Conservation (phyloP, 2,329 filamentous ascomycete species). For the Colletotrichum sidae region DNA sequence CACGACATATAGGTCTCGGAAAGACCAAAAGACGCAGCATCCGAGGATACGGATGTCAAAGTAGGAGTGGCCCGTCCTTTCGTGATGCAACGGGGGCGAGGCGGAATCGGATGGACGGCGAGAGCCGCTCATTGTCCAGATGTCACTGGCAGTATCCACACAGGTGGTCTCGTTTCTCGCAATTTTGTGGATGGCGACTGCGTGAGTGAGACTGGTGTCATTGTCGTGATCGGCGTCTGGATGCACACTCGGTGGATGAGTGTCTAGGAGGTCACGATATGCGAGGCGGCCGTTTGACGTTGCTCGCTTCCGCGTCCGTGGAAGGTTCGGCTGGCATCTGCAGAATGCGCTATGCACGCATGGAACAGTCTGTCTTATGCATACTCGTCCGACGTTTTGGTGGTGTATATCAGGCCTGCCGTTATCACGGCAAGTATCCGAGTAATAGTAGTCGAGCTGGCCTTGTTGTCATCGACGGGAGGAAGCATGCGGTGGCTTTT, state of each 20-base stretch:
- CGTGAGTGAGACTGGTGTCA: too few species aligned
- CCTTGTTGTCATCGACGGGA: too few species aligned
- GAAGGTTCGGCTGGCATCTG: conserved; percentile 1
- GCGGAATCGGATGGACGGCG: conserved; percentile 13
- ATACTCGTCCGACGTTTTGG: too few species aligned
- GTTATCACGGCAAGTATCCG: too few species aligned
- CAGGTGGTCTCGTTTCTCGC: too few species aligned
- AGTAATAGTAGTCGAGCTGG: too few species aligned
- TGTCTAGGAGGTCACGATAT: not conserved
- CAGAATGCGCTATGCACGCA: too few species aligned
- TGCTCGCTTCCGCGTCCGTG: not conserved
- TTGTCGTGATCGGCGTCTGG: not conserved
- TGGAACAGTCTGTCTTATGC: too few species aligned
- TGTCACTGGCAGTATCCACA: too few species aligned
- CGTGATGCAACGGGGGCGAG: not conserved
- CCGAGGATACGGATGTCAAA: not conserved
- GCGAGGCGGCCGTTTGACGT: not conserved
- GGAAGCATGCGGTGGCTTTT: not conserved
- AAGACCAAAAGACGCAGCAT: not conserved
- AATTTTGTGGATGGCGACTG: too few species aligned
- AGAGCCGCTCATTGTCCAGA: conserved; percentile 3
- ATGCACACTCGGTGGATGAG: not conserved
- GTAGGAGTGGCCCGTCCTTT: not conserved
- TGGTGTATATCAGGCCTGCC: too few species aligned
- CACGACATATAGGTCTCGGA: not conserved